phyloP scores from a whole-genome alignment of 1,139 yeast genomes.

The Candida neerlandica region DNA sequence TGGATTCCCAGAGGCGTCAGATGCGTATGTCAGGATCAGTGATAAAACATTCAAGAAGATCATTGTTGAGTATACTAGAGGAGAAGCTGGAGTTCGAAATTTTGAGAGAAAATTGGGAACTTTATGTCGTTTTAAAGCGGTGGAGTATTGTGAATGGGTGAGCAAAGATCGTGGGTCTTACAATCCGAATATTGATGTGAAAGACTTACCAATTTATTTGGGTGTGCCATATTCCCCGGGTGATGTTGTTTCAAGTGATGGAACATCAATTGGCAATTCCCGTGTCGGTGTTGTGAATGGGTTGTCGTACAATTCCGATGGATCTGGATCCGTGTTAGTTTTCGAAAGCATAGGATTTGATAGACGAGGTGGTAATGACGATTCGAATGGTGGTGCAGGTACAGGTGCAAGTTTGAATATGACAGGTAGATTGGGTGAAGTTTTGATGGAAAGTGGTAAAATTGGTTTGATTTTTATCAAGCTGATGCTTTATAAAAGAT shows the following conservation, averaged over 20 bases:
- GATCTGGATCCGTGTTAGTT: constrained; percentile 80
- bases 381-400: constrained; percentile 19
- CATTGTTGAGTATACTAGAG: constrained; percentile 69
- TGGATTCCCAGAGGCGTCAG: constrained; percentile 52
- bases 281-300: constrained; percentile 87
- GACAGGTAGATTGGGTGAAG: constrained; percentile 86
- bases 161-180: constrained; percentile 24
- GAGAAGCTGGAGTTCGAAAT: constrained; percentile 83
- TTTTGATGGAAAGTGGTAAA: constrained; percentile 78
- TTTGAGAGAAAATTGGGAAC: constrained; percentile 74
- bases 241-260: constrained; percentile 18
- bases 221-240: constrained; percentile 50
- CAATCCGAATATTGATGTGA: constrained; percentile 40
- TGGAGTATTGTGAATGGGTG: constrained; percentile 60
- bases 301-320: constrained; percentile 83
- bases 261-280: constrained; percentile 29
- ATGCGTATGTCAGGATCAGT: constrained; percentile 37
- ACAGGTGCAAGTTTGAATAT: constrained; percentile 50
- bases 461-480: constrained; percentile 77
- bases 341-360: constrained; percentile 76
- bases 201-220: constrained; percentile 51
- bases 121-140: constrained; percentile 80
- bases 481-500: constrained; percentile 48
- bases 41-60: constrained; percentile 61
- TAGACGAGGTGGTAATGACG: constrained; percentile 43